These are phyloP conservation scores for Hygrophoropsis aurantiaca DNA, from an alignment of 768 basidiomycete genomes.

Conservation along the genomic window DNA sequence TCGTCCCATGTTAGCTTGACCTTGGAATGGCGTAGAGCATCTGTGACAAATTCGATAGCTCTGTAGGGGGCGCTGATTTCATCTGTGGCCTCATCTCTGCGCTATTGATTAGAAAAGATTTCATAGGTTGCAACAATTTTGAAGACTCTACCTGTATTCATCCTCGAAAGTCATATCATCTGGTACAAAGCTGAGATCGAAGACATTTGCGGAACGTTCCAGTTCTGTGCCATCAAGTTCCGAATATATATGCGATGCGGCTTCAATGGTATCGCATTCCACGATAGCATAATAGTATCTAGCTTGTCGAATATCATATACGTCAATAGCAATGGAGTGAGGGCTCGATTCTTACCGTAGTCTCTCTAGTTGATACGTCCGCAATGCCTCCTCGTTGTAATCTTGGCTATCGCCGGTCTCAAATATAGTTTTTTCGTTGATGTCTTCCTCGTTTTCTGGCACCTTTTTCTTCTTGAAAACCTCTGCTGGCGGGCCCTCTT, in stretches of 20 bases:
- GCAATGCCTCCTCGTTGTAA: slow-evolving; percentile 83
- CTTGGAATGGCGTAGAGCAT: slow-evolving; percentile 95
- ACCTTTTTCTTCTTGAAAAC: slow-evolving; percentile 63
- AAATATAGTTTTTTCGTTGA: slow-evolving; percentile 64
- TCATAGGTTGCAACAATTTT: not conserved
- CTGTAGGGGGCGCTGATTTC: slow-evolving; percentile 61
- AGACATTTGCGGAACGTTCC: slow-evolving; percentile 93
- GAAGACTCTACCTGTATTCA: slow-evolving; percentile 58
- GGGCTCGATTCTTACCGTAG: slow-evolving; percentile 59
- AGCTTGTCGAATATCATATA: slow-evolving; percentile 9
- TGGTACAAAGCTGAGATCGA: slow-evolving; percentile 93
- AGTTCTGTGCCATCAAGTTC: slow-evolving; percentile 95
- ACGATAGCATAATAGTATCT: slow-evolving; percentile 97
- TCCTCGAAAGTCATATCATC: slow-evolving; percentile 85
- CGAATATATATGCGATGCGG: slow-evolving; percentile 76
- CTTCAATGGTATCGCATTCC: slow-evolving; percentile 75
- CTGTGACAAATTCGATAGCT: slow-evolving; percentile 87
- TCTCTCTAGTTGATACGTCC: slow-evolving; percentile 91
- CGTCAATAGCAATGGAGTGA: not conserved
- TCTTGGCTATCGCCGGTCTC: slow-evolving; percentile 72
- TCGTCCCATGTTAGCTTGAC: slow-evolving; percentile 99
- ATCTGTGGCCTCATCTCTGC: slow-evolving; percentile 82
- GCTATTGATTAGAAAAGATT: not conserved
- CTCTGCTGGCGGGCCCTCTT: slow-evolving; percentile 84
- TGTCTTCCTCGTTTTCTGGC: slow-evolving; percentile 48